These are phyloP conservation scores for Dissophora globulifera DNA, from an alignment of 192 early-diverging fungal genomes.

Conservation along the genomic window DNA sequence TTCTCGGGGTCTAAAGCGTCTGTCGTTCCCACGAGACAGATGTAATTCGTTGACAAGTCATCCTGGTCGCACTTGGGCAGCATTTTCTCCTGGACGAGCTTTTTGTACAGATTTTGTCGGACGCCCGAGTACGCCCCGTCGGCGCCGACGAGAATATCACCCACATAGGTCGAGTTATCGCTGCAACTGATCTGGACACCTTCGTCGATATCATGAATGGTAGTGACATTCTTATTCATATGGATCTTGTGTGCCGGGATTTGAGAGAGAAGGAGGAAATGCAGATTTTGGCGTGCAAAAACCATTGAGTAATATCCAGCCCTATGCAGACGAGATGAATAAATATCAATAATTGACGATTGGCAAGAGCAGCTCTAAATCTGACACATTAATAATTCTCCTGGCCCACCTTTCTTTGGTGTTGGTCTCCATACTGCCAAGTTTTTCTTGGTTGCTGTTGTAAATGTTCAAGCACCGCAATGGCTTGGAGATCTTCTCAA, in stretches of 20 bases:
- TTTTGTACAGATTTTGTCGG: constrained; percentile 19
- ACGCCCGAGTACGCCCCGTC: constrained; percentile 32
- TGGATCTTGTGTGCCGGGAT: constrained; percentile 34
- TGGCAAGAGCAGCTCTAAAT: too few species aligned
- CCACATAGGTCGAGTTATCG: constrained; percentile 16
- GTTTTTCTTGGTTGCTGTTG: constrained; percentile 2
- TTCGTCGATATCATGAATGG: constrained; percentile 15
- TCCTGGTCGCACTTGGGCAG: constrained; percentile 17
- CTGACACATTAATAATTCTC: not conserved
- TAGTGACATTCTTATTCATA: constrained; percentile 14
- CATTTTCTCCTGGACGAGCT: constrained; percentile 3
- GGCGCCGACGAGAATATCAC: constrained; percentile 34
- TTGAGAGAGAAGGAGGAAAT: constrained; percentile 18
- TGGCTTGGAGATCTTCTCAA: constrained; percentile 33
- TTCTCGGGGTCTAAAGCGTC: not conserved
- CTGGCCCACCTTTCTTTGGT: constrained; percentile 19
- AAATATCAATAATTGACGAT: too few species aligned
- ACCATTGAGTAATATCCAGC: constrained; percentile 30
- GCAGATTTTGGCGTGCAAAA: constrained; percentile 22
- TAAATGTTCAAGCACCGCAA: constrained; percentile 26
- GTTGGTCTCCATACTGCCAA: constrained; percentile 25
- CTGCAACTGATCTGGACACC: constrained; percentile 24
- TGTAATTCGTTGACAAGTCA: constrained; percentile 21
- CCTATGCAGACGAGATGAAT: too few species aligned
- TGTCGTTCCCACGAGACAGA: constrained; percentile 29